These are phyloP conservation scores for Platanus orientalis DNA, from an alignment of 164 flowering plant genomes.

Conservation along the genomic window DNA sequence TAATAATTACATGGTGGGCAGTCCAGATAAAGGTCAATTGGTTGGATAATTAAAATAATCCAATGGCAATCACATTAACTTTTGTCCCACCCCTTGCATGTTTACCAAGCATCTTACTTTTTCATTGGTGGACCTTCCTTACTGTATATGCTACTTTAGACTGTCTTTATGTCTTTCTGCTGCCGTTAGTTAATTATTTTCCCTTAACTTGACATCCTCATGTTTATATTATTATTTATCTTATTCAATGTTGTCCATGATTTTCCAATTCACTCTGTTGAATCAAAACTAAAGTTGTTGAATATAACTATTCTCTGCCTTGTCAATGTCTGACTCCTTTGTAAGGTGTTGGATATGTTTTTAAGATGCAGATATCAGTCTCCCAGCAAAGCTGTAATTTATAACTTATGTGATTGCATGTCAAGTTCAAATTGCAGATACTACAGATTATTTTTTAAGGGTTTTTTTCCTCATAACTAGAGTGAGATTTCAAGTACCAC, in stretches of 20 bases:
- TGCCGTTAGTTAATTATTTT: not conserved
- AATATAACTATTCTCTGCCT: not conserved
- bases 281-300: not conserved
- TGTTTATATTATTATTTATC: not conserved
- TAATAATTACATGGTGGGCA: not conserved
- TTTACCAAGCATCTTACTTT: not conserved
- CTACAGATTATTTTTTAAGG: too few species aligned
- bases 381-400: not conserved
- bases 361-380: not conserved
- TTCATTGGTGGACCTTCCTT: too few species aligned
- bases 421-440: too few species aligned
- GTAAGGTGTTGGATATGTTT: not conserved
- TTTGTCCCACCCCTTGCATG: not conserved
- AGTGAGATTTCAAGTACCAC: too few species aligned
- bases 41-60: not conserved
- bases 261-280: too few species aligned
- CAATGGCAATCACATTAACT: not conserved
- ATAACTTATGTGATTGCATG: not conserved
- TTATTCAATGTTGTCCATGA: not conserved
- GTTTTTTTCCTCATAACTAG: too few species aligned
- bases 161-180: not conserved
- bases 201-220: not conserved
- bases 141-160: not conserved
- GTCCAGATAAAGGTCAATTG: not conserved
- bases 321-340: not conserved